Conservation (phyloP, 345 rosid species). For the Hibiscus syriacus region DNA sequence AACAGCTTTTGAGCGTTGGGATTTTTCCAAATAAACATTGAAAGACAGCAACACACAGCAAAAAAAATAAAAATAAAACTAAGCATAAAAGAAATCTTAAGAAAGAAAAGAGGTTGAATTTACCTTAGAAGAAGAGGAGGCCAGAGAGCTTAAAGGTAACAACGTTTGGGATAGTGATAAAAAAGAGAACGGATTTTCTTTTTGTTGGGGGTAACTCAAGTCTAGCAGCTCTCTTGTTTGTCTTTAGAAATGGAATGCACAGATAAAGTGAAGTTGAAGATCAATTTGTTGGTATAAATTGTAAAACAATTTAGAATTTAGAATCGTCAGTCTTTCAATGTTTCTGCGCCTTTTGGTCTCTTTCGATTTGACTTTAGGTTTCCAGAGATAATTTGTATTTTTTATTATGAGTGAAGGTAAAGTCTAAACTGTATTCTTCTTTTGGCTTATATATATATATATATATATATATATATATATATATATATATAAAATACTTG, state of each 20-base stretch:
- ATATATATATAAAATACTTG: no score
- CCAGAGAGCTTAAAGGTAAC: background rate
- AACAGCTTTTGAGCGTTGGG: background rate
- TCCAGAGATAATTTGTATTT: no score
- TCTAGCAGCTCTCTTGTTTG: background rate
- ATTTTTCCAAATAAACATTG: background rate
- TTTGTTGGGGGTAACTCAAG: background rate
- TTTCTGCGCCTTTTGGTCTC: background rate
- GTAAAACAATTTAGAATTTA: background rate
- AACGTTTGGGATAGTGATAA: background rate
- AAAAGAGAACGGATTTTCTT: background rate
- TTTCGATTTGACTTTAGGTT: background rate
- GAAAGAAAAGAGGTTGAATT: background rate
- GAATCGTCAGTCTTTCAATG: background rate
- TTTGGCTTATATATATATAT: no score
- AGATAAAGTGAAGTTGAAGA: background rate
- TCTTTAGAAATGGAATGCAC: background rate
- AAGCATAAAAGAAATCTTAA: background rate
- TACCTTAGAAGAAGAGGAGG: background rate
- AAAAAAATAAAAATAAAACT: background rate
- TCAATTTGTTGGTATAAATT: background rate
- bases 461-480: no score
- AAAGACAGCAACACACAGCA: background rate
- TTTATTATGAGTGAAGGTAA: no score
- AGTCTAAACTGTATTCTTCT: no score